Base-by-base conservation (phyloP, 768 basidiomycete genomes). In the Pleurotus cornucopiae region DNA sequence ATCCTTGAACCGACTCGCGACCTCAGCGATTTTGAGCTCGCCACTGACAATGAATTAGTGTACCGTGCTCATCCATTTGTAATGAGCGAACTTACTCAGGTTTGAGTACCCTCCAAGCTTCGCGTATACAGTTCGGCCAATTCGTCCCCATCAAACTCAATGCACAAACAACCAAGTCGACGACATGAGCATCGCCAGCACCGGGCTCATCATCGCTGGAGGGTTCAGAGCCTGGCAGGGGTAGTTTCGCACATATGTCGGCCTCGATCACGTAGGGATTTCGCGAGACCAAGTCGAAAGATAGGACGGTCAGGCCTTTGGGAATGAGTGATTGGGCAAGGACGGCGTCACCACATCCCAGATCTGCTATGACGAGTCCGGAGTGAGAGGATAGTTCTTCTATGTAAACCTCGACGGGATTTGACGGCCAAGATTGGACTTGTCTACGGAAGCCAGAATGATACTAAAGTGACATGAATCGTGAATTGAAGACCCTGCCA, bases 81-180 rank as follows among this genome's bases (percentile, higher is more conserved):
- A 2, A 26, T 34, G 47, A 23, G 13, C 37, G 55, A 55, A 57
- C 45, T 34, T 63, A 96, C 96, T 81, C 82, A n/a, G 81, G 70
- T 68, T 85, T 89, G 39, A 98, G 75, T 40, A 98, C 82, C 61
- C 97, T 78, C 84, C 91, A 91, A 6, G 91, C 89, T 68, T 99
- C 95, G 23, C 88, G 79, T 23, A 98, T 79, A 63, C 92, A 92
- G 45, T 78, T 79, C n/a, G 91, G 81, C 97, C 97, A 99, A 66
- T 99, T 98, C 13, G 86, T 89, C 30, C 91, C 90, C 97, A 99
- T 99, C 60, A 99, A 76, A 65, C 95, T 98, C 61, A 99, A 78
- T 20, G 95, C 91, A 67, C 94, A 98, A 20, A 98, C 87, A 5
- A 85, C 94, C 5, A 93, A 86, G 66, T 99, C 95, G 2, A 94